Conservation (phyloP, 495 filamentous ascomycete species). For the Penicillium bialowiezense region DNA sequence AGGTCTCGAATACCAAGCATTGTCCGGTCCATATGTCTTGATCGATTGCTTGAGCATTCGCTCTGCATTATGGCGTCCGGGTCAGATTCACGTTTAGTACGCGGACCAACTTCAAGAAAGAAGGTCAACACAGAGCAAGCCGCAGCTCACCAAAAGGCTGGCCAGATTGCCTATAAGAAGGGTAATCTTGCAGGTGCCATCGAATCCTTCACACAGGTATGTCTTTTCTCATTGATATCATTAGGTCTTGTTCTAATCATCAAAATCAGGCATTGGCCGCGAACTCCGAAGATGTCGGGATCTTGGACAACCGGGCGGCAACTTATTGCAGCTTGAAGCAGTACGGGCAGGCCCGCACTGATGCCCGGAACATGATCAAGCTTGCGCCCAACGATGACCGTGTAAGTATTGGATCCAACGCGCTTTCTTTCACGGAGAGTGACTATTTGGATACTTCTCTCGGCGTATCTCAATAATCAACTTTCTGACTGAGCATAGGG, state of each 20-base stretch:
- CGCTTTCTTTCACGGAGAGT: too few relatives aligned
- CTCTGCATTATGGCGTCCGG: constrained; percentile 2
- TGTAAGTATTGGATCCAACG: constrained; percentile 27
- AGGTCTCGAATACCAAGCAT: too few relatives aligned
- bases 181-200: constrained; percentile 41
- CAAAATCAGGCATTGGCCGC: constrained; percentile 34
- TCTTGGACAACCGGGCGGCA: constrained; percentile 62
- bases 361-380: constrained; percentile 60
- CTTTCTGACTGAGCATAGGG: constrained; percentile 37
- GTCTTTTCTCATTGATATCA: background rate
- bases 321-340: constrained; percentile 56
- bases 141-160: constrained; percentile 27
- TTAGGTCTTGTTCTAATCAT: background rate
- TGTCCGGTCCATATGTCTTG: too few relatives aligned
- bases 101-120: background rate
- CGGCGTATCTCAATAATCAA: background rate
- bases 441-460: background rate
- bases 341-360: constrained; percentile 51
- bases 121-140: constrained; percentile 1
- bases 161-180: constrained; percentile 40
- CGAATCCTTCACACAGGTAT: constrained; percentile 42
- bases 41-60: background rate
- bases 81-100: background rate
- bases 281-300: constrained; percentile 32
- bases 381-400: constrained; percentile 44